These are phyloP conservation scores for Blastobotrys terrestris DNA, from an alignment of 805 yeast genomes.

Conservation along the genomic window DNA sequence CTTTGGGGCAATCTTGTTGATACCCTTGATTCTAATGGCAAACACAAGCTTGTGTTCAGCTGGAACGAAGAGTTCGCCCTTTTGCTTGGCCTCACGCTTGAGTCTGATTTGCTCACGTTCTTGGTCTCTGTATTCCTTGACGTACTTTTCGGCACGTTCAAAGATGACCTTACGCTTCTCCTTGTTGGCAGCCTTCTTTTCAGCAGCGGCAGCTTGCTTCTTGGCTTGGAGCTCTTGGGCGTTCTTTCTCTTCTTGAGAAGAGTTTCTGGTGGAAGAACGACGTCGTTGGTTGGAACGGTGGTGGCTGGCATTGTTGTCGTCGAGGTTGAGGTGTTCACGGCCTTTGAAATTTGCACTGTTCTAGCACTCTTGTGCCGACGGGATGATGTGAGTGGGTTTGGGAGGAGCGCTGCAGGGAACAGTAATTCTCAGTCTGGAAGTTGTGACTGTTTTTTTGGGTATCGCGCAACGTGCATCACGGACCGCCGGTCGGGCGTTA, in stretches of 20 bases:
- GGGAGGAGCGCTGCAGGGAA: not conserved
- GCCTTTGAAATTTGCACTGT: not conserved
- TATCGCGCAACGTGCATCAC: too few species aligned
- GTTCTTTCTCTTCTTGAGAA: constrained; percentile 55
- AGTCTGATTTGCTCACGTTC: constrained; percentile 78
- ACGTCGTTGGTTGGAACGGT: constrained; percentile 25
- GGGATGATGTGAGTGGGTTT: not conserved
- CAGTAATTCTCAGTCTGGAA: not conserved
- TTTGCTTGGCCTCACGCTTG: constrained; percentile 89
- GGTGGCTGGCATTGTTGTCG: constrained; percentile 18
- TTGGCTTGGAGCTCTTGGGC: constrained; percentile 50
- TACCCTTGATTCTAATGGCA: constrained; percentile 99
- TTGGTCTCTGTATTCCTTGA: constrained; percentile 82
- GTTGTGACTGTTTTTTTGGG: too few species aligned
- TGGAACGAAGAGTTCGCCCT: constrained; percentile 86
- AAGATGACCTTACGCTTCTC: constrained; percentile 50
- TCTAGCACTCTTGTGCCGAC: not conserved
- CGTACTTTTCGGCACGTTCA: constrained; percentile 96
- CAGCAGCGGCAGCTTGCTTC: constrained; percentile 44
- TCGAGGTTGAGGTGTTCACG: constrained; percentile 5
- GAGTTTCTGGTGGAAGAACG: constrained; percentile 47
- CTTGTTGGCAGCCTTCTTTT: constrained; percentile 29
- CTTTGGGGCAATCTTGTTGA: constrained; percentile 97
- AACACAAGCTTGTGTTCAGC: constrained; percentile 93
- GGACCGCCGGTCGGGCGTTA: too few species aligned